A percentile compares a stretch with the other conserved stretches of the same genome.
These are phyloP conservation scores for Triticum monococcum DNA, from an alignment of 176 grass and related monocot genomes.

Conservation along the genomic window DNA sequence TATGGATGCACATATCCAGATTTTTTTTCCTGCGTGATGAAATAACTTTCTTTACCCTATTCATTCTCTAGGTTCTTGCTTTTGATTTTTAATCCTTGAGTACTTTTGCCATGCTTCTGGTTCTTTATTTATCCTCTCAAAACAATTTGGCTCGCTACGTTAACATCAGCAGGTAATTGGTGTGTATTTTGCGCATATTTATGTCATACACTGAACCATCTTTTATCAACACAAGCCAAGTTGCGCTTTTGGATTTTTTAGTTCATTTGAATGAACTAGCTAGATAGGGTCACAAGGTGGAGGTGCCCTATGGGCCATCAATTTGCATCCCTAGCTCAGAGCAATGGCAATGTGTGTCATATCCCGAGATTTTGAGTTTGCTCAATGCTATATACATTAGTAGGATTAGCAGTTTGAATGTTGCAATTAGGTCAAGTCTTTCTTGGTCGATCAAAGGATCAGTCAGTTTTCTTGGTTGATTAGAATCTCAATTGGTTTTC, in stretches of 20 bases:
- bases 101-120: constrained; percentile 95
- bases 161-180: constrained; percentile 70
- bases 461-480: too few relatives aligned
- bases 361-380: not conserved
- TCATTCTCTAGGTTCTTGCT: not conserved
- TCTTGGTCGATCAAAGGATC: not conserved
- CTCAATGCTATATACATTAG: not conserved
- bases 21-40: not conserved
- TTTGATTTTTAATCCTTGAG: constrained; percentile 34
- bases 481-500: too few relatives aligned
- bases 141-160: constrained; percentile 86
- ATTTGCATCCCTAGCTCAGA: too few relatives aligned
- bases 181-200: constrained; percentile 1
- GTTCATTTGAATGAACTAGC: too few relatives aligned
- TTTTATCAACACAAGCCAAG: not conserved
- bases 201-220: not conserved
- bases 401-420: not conserved
- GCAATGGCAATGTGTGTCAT: not conserved
- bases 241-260: not conserved
- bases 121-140: constrained; percentile 67
- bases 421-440: not conserved
- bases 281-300: too few relatives aligned
- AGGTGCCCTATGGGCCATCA: too few relatives aligned
- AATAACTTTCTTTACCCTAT: not conserved
- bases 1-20: too few relatives aligned